These are phyloP conservation scores for Onygenales sp. DNA, from an alignment of 2,329 filamentous ascomycete species.

Conservation along the genomic window DNA sequence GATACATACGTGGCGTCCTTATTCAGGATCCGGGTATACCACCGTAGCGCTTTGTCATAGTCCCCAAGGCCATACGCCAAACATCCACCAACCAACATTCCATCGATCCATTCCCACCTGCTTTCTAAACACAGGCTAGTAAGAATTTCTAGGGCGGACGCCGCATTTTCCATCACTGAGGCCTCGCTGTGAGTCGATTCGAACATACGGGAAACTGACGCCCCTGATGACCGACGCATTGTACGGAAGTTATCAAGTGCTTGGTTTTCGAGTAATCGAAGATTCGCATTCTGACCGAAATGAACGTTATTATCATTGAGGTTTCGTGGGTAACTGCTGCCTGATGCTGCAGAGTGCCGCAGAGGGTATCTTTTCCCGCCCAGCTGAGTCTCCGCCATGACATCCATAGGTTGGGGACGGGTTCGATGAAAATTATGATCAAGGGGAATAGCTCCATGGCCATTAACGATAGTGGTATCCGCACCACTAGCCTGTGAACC, in stretches of 20 bases:
- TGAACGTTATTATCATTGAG: conserved; percentile 6
- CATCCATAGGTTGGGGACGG: background rate
- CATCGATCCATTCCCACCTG: conserved; percentile 82
- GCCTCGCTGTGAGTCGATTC: conserved; percentile 22
- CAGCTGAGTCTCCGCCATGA: conserved; percentile 1
- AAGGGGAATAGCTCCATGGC: conserved; percentile 3
- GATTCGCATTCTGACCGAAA: conserved; percentile 8
- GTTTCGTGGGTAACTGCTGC: conserved; percentile 7
- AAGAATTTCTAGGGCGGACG: conserved; percentile 60
- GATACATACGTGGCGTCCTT: conserved; percentile 45
- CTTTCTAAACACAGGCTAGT: conserved; percentile 68
- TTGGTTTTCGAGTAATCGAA: conserved; percentile 18
- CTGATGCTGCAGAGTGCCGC: conserved; percentile 9
- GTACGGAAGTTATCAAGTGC: conserved; percentile 23
- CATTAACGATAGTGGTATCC: background rate
- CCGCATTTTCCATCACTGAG: conserved; percentile 49
- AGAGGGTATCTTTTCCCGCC: conserved; percentile 8
- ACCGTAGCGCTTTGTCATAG: conserved; percentile 56
- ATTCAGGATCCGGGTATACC: conserved; percentile 47
- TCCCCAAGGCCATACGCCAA: conserved; percentile 81
- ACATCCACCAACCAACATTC: conserved; percentile 84
- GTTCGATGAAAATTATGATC: conserved; percentile 6
- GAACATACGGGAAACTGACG: conserved; percentile 25
- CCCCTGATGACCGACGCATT: conserved; percentile 21
- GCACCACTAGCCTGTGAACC: conserved; percentile 5